Evolutionary conservation across 1,284 basidiomycete species (phyloP).

Genomic region (Vanrija sp.): DNA sequence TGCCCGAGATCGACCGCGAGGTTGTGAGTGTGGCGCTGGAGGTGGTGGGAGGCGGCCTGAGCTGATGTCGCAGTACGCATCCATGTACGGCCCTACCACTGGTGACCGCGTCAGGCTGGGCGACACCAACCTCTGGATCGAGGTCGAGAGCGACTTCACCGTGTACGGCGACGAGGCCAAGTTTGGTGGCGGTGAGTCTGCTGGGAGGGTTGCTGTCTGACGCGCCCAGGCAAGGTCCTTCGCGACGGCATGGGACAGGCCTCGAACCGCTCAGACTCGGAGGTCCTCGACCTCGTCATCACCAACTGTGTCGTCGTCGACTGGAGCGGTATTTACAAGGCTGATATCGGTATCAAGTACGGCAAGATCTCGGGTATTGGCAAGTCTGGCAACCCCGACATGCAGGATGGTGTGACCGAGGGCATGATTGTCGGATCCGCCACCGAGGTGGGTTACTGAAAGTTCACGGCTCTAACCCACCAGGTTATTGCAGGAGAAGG

Average conservation of each 20-base stretch:
- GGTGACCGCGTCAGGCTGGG: slow-evolving; percentile 86
- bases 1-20: slow-evolving; percentile 44
- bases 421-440: slow-evolving; percentile 76
- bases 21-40: slow-evolving; percentile 33
- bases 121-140: slow-evolving; percentile 87
- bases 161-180: slow-evolving; percentile 85
- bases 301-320: slow-evolving; percentile 93
- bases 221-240: slow-evolving; percentile 69
- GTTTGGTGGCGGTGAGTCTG: slow-evolving; percentile 78
- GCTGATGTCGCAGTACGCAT: slow-evolving; percentile 59
- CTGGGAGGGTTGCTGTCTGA: no score
- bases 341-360: slow-evolving; percentile 90
- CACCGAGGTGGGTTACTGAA: slow-evolving; percentile 57
- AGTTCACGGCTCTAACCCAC: no score
- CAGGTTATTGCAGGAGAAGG: slow-evolving; percentile 87
- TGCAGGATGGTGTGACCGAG: slow-evolving; percentile 77
- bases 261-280: slow-evolving; percentile 62
- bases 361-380: slow-evolving; percentile 85
- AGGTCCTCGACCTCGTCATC: slow-evolving; percentile 84
- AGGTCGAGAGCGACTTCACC: slow-evolving; percentile 79
- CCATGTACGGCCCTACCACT: slow-evolving; percentile 91
- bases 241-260: slow-evolving; percentile 97
- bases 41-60: slow-evolving; percentile 2
- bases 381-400: slow-evolving; percentile 94
- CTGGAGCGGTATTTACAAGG: slow-evolving; percentile 95